Base-by-base conservation (phyloP, 495 filamentous ascomycete genomes). In the Penicillium silybi region DNA sequence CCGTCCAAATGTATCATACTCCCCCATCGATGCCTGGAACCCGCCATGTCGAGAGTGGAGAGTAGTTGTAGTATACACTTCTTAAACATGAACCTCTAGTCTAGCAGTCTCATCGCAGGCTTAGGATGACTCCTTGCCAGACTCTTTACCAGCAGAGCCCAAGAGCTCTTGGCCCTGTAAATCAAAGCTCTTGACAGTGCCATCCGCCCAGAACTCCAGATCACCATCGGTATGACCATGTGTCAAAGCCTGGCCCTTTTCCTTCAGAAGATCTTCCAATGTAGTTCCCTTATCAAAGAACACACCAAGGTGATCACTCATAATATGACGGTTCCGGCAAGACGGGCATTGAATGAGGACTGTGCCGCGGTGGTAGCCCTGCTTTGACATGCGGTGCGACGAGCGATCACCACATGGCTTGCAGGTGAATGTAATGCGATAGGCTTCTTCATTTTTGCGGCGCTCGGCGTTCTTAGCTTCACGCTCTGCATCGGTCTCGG, bases 371-470 rank as follows among this genome's bases (percentile, higher is more conserved):
- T 97, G 90, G 65, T 97, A 99, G 13, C 88, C 93, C 54, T 96
- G 93, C 69, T 97, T 96, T 19, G 87, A 87, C 51, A 99, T 74
- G 9, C 68, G 75, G 64, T 97, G 93, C 3, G 79, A 71, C 5
- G 88, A 92, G 25, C 95, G 85, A 5, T 77, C 62, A 9, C 66
- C 67, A 74, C 93, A 99, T 19, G 90, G 90, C 48, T 83, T 85
- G 80, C 93, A 99, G 53, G 95, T 99, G 65, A 99, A 96, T 10
- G 81, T 85, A 22, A 97, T 75, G 43, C 87, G 74, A 72, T 97
- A 98, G 34, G 84, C 78, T 16, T 90, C 88, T 51, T 85, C 79
- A 34, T 78, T 67, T 34, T 66, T 69, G 37, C 68, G 64, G 20
- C 73, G 72, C 3, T 62, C 48, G 25, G 54, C 44, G 55, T 67